Conservation (phyloP, 2,329 filamentous ascomycete species). For the Ramichloridium luteum region DNA sequence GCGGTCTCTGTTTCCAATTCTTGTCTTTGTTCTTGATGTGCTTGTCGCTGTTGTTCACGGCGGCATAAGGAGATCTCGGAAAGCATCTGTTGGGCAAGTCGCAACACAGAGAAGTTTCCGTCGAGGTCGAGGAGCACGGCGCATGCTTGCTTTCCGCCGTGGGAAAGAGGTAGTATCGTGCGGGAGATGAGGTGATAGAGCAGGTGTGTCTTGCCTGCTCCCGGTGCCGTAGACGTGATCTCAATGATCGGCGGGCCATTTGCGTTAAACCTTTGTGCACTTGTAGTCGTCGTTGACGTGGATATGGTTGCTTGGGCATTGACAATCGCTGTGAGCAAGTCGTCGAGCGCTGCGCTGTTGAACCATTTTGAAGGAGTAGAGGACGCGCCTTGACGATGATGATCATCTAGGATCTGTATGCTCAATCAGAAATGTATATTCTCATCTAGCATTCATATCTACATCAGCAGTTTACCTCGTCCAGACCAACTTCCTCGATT, state of each 20-base stretch:
- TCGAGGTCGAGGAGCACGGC: constrained; percentile 47
- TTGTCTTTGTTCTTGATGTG: constrained; percentile 4
- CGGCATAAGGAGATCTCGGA: constrained; percentile 17
- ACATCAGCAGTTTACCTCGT: constrained; percentile 39
- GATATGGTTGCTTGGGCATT: constrained; percentile 6
- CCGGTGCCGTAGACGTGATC: constrained; percentile 39
- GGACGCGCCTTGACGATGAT: constrained; percentile 20
- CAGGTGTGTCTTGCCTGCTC: constrained; percentile 46
- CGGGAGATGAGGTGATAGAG: constrained; percentile 44
- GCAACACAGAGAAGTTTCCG: constrained; percentile 39
- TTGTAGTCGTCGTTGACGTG: constrained; percentile 8
- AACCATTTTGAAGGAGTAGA: constrained; percentile 23
- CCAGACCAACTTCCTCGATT: constrained; percentile 37
- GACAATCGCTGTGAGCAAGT: constrained; percentile 17
- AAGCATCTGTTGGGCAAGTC: constrained; percentile 32
- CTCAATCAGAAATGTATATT: constrained; percentile 2
- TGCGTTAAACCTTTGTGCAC: too few species aligned
- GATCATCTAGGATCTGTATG: constrained; percentile 29
- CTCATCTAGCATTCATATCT: neutral
- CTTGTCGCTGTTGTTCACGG: constrained; percentile 2
- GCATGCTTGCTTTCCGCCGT: constrained; percentile 37
- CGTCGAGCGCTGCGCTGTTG: constrained; percentile 37
- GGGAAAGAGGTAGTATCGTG: constrained; percentile 37
- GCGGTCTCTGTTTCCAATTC: neutral
- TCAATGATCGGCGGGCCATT: constrained; percentile 41